Percentiles rank a stretch among this genome's conserved stretches.
phyloP scores from a whole-genome alignment of 1,284 basidiomycete genomes.

The Rhodotorula sp. region DNA sequence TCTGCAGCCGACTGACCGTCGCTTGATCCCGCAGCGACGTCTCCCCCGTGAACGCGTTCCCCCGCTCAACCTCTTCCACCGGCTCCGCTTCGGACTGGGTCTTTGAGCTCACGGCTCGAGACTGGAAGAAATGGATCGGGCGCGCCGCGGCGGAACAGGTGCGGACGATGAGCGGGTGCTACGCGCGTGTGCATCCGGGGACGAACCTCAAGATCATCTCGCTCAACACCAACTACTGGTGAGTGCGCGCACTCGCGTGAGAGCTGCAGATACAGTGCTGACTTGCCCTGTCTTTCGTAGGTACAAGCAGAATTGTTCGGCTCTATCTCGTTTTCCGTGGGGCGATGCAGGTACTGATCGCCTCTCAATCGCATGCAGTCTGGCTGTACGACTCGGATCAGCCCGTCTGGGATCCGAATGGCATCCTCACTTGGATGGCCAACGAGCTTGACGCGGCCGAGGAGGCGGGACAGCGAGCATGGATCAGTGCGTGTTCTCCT shows the following conservation, averaged over 20 bases:
- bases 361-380: no score
- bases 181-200: slow-evolving; percentile 37
- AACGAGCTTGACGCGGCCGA: slow-evolving; percentile 61
- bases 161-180: slow-evolving; percentile 36
- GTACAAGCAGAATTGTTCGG: slow-evolving; percentile 16
- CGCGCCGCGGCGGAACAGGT: slow-evolving; percentile 23
- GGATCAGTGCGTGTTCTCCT: slow-evolving; percentile 43
- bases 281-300: not conserved
- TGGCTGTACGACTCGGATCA: slow-evolving; percentile 59
- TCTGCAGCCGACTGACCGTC: not conserved
- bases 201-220: slow-evolving; percentile 54
- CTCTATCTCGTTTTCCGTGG: not conserved
- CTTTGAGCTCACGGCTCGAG: slow-evolving; percentile 39
- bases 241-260: not conserved
- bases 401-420: slow-evolving; percentile 55
- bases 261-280: no score
- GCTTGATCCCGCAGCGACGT: slow-evolving; percentile 42
- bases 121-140: slow-evolving; percentile 46
- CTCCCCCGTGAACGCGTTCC: slow-evolving; percentile 48
- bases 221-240: slow-evolving; percentile 62
- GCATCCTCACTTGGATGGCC: slow-evolving; percentile 55
- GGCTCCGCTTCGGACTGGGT: slow-evolving; percentile 38
- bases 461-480: slow-evolving; percentile 59
- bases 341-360: no score
- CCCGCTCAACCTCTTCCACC: slow-evolving; percentile 36